A percentile compares a stretch with the other conserved stretches of the same genome.
phyloP scores from a whole-genome alignment of 2,329 filamentous ascomycete genomes.

The Dothistroma pini region DNA sequence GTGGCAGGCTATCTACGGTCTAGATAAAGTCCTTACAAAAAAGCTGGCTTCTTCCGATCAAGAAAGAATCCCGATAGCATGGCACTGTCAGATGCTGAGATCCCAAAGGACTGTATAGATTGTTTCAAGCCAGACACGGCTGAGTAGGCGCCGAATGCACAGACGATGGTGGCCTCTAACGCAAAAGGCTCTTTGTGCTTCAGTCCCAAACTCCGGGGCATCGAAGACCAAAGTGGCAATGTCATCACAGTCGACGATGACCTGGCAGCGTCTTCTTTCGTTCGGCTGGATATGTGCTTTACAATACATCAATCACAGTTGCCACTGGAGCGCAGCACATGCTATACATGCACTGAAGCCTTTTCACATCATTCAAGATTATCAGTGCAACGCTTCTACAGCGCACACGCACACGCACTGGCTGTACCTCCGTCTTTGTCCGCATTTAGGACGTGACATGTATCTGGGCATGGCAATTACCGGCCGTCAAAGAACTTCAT shows the following conservation, averaged over 20 bases:
- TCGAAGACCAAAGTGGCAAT: not conserved
- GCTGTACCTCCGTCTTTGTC: conserved; percentile 24
- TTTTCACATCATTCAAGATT: not conserved
- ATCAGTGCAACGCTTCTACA: not conserved
- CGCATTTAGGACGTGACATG: conserved; percentile 21
- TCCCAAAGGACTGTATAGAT: not conserved
- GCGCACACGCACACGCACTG: not conserved
- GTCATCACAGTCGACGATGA: not conserved
- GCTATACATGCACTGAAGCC: not conserved
- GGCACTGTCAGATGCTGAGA: conserved; percentile 1
- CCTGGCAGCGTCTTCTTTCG: not conserved
- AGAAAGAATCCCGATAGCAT: conserved; percentile 1
- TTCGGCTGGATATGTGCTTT: not conserved
- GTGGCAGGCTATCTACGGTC: not conserved
- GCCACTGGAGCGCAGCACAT: not conserved
- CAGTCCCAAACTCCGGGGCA: not conserved
- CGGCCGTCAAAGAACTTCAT: conserved; percentile 25
- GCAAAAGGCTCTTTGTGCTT: not conserved
- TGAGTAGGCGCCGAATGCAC: not conserved
- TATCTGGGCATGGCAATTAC: conserved; percentile 20
- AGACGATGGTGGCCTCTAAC: not conserved
- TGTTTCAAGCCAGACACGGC: not conserved
- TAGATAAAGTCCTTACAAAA: not conserved
- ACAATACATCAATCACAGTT: not conserved
- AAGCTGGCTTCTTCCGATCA: conserved; percentile 2